Percentiles rank a stretch among this genome's conserved stretches.
These are phyloP conservation scores for Phlebiopsis gigantea DNA, from an alignment of 768 basidiomycete genomes.

Conservation along the genomic window DNA sequence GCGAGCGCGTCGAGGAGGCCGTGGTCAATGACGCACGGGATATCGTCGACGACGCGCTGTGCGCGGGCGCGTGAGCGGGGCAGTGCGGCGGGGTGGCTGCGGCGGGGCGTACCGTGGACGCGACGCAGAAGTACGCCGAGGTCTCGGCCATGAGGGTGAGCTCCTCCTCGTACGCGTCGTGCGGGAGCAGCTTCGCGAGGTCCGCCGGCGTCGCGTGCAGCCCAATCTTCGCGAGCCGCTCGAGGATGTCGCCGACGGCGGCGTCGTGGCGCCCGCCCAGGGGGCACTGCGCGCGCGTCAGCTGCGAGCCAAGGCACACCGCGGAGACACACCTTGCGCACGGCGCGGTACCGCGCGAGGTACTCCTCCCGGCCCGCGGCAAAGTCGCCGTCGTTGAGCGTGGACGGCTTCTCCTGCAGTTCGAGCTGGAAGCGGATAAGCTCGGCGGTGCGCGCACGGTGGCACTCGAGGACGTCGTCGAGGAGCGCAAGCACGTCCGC, in stretches of 20 bases:
- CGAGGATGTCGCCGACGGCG: too few relatives aligned
- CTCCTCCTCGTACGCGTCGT: constrained; percentile 47
- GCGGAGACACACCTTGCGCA: background rate
- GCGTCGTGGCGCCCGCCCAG: too few relatives aligned
- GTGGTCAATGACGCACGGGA: constrained; percentile 16
- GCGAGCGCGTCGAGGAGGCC: constrained; percentile 31
- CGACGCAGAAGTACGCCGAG: constrained; percentile 68
- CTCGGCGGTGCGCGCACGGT: constrained; percentile 27
- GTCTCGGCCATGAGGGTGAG: constrained; percentile 65
- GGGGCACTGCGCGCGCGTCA: too few relatives aligned
- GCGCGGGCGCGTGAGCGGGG: background rate
- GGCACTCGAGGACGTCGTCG: constrained; percentile 41
- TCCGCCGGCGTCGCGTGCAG: constrained; percentile 4
- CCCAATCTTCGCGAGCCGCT: too few relatives aligned
- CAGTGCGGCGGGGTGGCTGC: background rate
- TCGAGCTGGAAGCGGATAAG: constrained; percentile 34
- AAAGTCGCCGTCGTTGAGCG: constrained; percentile 44
- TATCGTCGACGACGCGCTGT: constrained; percentile 16
- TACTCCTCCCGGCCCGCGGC: constrained; percentile 30
- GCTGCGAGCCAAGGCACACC: too few relatives aligned
- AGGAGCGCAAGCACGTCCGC: constrained; percentile 43
- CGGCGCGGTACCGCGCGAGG: constrained; percentile 11
- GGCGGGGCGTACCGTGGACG: constrained; percentile 3
- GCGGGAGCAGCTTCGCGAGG: constrained; percentile 9
- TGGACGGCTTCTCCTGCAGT: constrained; percentile 38